Base-by-base conservation (phyloP, 305 asterid species). In the Fraxinus baroniana region DNA sequence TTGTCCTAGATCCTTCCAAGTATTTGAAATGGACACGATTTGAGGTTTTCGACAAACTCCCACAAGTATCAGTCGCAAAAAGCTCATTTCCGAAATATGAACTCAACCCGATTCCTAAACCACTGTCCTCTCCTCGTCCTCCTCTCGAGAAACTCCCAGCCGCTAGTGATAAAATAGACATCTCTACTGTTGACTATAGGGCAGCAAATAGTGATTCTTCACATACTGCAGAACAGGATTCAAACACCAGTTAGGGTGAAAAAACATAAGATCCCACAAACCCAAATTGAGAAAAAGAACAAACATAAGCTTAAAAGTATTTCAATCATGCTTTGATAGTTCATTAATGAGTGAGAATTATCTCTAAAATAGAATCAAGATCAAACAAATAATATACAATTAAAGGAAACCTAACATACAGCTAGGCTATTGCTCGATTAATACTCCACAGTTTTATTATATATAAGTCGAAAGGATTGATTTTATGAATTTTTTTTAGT, bases 81-180 rank as follows among this genome's bases (percentile, higher is more conserved):
- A 87, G 86, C 80, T 79, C 88, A 66, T 78, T 85, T 20, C 83
- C 71, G 18, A 83, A 78, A 78, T 49, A 81, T 71, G 77, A 80
- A 22, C 13, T 24, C 1, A 78, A 62, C 66, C 79, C 81, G 4
- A 36, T 77, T 36, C 76, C 89, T n/a, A 74, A 77, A 82, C 84
- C 44, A 39, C 12, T 76, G 44, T 41, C 81, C 79, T 70, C 85
- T 82, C 78, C 87, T 85, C 82, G 87, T 87, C 81, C 79, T 70
- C 85, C 83, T 79, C 87, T 85, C 80, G 86, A 86, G 80, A 87
- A 86, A 33, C 82, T 85, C 66, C 89, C 90, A 83, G 84, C 82
- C 77, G 83, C 78, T 26, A 89, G 73, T 84, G 94, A 88, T 70
- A 90, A 71, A 72, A 90, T 66, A 57, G 88, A 74, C 92, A 88